phyloP scores from a whole-genome alignment of 2,329 filamentous ascomycete species.

The Hawksworthiomyces lignivorus region DNA sequence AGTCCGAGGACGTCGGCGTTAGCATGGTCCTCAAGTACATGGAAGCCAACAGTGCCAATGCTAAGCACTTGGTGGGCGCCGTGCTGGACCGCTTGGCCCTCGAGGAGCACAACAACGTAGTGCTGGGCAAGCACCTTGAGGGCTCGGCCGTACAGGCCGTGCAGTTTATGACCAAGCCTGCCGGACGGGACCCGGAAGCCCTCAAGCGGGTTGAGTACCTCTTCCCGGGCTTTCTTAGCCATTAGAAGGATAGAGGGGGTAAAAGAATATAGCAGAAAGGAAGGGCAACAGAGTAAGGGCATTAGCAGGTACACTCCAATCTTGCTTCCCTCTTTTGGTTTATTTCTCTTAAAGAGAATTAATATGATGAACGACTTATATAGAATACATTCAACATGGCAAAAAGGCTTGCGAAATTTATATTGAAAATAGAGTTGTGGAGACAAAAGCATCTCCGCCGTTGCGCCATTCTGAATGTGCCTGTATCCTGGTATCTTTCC shows the following conservation, averaged over 20 bases:
- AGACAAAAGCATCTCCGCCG: no score
- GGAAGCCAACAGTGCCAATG: conserved; percentile 86
- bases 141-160: conserved; percentile 71
- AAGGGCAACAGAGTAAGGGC: neutral
- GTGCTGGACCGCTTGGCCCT: conserved; percentile 80
- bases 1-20: conserved; percentile 78
- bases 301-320: neutral
- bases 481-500: no score
- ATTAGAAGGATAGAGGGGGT: neutral
- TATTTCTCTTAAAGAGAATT: neutral
- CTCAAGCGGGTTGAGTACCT: conserved; percentile 76
- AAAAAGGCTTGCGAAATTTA: no score
- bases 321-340: neutral
- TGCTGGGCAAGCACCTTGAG: conserved; percentile 74
- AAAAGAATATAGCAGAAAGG: neutral
- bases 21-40: conserved; percentile 97
- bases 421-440: no score
- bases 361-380: neutral
- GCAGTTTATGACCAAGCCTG: conserved; percentile 71
- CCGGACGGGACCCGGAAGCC: conserved; percentile 64
- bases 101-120: conserved; percentile 66
- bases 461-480: no score
- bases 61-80: conserved; percentile 72
- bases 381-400: conserved; percentile 5
- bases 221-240: conserved; percentile 70